phyloP scores from a whole-genome alignment of 257 asterid species.

The Solanum neorickii region DNA sequence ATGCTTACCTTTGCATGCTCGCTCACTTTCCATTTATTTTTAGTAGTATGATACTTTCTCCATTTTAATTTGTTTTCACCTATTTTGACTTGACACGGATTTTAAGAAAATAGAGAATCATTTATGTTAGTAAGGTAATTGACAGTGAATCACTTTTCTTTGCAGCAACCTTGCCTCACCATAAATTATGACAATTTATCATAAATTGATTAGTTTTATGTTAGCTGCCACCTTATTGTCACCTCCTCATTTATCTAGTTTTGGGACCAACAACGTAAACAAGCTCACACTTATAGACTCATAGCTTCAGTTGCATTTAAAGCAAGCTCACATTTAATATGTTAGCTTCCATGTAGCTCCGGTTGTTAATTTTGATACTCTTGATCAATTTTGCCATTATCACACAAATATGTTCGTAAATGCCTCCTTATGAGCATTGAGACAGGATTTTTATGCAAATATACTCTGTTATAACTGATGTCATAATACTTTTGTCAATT shows the following conservation, averaged over 20 bases:
- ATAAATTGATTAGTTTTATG: not conserved
- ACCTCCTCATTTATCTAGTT: not conserved
- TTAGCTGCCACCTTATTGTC: not conserved
- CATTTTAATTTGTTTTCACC: not conserved
- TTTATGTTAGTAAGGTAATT: not conserved
- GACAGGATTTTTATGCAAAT: not conserved
- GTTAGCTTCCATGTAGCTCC: not conserved
- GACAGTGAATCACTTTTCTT: not conserved
- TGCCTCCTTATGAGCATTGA: too few species aligned
- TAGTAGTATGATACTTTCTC: not conserved
- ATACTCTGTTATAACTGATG: not conserved
- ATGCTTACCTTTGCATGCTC: not conserved
- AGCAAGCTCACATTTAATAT: not conserved
- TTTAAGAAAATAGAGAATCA: too few species aligned
- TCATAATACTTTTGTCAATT: too few species aligned
- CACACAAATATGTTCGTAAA: too few species aligned
- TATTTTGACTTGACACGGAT: not conserved
- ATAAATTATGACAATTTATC: not conserved
- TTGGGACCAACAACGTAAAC: not conserved
- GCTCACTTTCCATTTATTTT: not conserved
- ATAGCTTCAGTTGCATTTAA: not conserved
- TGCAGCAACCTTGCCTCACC: not conserved
- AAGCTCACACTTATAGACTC: not conserved
- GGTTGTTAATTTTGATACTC: not conserved
- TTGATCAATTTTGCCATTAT: too few species aligned